These are phyloP conservation scores for Mycena floridula DNA, from an alignment of 768 basidiomycete species.

Conservation along the genomic window DNA sequence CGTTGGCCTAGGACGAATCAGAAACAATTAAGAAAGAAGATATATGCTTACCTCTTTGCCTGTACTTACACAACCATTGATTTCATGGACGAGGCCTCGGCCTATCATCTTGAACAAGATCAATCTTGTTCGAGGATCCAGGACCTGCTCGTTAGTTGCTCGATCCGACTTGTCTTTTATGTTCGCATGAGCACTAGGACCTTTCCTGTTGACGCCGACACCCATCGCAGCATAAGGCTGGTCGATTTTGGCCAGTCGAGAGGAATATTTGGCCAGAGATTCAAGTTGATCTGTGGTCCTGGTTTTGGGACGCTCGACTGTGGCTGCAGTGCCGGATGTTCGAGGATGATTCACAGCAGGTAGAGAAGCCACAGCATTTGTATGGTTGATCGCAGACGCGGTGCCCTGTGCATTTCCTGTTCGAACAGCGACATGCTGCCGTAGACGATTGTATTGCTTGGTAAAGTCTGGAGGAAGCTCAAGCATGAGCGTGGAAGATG, in stretches of 20 bases:
- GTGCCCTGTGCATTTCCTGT: conserved; percentile 62
- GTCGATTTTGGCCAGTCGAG: conserved; percentile 70
- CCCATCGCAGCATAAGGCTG: conserved; percentile 60
- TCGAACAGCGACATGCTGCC: conserved; percentile 85
- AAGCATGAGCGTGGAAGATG: conserved; percentile 1
- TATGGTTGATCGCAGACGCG: conserved; percentile 43
- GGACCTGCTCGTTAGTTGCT: conserved; percentile 94
- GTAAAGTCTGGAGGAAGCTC: conserved; percentile 73
- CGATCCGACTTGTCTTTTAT: conserved; percentile 95
- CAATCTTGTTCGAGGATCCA: conserved; percentile 91
- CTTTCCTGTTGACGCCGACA: conserved; percentile 87
- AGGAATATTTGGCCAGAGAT: conserved; percentile 70
- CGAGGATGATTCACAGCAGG: conserved; percentile 71
- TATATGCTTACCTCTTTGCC: conserved; percentile 80
- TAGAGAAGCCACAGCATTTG: conserved; percentile 49
- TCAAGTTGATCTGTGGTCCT: conserved; percentile 68
- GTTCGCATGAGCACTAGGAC: conserved; percentile 82
- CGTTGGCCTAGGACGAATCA: conserved; percentile 67
- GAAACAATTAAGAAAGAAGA: conserved; percentile 3
- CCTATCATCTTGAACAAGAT: conserved; percentile 97
- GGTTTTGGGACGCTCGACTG: conserved; percentile 35
- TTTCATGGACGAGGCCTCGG: conserved; percentile 77
- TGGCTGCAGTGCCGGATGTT: conserved; percentile 21
- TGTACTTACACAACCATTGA: conserved; percentile 95
- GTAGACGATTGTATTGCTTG: conserved; percentile 93